Base-by-base conservation (phyloP, 208 protist species). In the Acanthamoeba sp. region DNA sequence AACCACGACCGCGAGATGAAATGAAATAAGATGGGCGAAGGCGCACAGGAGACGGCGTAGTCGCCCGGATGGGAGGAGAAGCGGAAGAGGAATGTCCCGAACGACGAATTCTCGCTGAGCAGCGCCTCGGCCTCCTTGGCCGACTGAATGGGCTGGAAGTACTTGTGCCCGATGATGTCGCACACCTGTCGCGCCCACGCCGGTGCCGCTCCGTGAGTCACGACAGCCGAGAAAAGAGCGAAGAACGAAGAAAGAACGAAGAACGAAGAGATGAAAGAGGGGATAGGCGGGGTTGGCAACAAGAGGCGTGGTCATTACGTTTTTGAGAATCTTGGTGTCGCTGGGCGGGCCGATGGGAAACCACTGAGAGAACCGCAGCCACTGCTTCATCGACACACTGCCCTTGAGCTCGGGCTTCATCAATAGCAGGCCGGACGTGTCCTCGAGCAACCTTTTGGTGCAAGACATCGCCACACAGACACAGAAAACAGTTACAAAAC, bases 351-450 rank as follows among this genome's bases (percentile, higher is more conserved):
- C 66, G 66, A 76, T 76, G 66, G 66, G 66, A 20, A 76, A 76
- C 66, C 66, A 76, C 66, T 76, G 66, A 10, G 66, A 76, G 36
- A 76, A 76, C 29, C 66, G 66, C 14, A 76, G 66, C 66, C 66
- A 76, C 66, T 76, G 66, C 66, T 76, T 76, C 66, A 76, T 76
- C 66, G 66, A 34, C 16, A 76, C 66, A 29, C 66, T 76, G 36
- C 66, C 66, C 36, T 76, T 76, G 36, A 76, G 66, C 66, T 76
- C 66, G 36, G 66, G 66, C 66, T 76, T 76, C 66, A 76, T 76
- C 12, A 76, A n/a, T 14, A 76, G 66, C 16, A 76, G 22, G 66
- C 66, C 36, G 29, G 66, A 76, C 66, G 66, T 40, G 66, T 76
- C 66, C 66, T 76, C 66, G 36, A 76, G 66, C 36, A 40, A 38